Percentiles rank a stretch among this genome's conserved stretches.
These are phyloP conservation scores for Cladosporium sp. DNA, from an alignment of 2,329 filamentous ascomycete genomes.

Conservation along the genomic window DNA sequence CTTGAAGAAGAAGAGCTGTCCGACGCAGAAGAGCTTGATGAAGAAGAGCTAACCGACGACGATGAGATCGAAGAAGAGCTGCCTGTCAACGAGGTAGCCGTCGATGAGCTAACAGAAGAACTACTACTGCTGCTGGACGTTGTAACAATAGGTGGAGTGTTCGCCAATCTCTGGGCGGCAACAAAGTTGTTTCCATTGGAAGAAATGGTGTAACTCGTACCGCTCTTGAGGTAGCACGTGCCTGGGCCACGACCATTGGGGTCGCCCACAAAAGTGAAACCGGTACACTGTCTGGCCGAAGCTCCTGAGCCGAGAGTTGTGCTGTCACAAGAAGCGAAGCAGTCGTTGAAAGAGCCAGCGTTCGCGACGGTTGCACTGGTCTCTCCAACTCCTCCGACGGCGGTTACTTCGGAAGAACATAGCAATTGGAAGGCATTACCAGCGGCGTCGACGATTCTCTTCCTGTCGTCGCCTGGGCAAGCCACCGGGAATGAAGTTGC, in stretches of 20 bases:
- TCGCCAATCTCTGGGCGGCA: not conserved
- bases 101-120: not conserved
- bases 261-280: not conserved
- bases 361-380: not conserved
- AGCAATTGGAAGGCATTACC: not conserved
- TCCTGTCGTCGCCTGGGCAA: not conserved
- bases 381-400: not conserved
- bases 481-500: not conserved
- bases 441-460: not conserved
- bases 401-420: not conserved
- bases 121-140: not conserved
- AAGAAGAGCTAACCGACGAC: not conserved
- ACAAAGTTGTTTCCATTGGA: not conserved
- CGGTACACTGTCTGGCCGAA: not conserved
- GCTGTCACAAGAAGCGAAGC: not conserved
- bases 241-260: not conserved
- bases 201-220: not conserved
- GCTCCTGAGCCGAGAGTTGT: not conserved
- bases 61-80: conserved; percentile 1
- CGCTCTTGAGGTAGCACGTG: not conserved
- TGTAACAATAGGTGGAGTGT: not conserved
- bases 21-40: not conserved
- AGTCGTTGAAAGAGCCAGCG: not conserved
- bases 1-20: conserved; percentile 4
- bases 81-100: not conserved